Conservation (phyloP, 495 filamentous ascomycete genomes). For the Stereocaulon alpinum region DNA sequence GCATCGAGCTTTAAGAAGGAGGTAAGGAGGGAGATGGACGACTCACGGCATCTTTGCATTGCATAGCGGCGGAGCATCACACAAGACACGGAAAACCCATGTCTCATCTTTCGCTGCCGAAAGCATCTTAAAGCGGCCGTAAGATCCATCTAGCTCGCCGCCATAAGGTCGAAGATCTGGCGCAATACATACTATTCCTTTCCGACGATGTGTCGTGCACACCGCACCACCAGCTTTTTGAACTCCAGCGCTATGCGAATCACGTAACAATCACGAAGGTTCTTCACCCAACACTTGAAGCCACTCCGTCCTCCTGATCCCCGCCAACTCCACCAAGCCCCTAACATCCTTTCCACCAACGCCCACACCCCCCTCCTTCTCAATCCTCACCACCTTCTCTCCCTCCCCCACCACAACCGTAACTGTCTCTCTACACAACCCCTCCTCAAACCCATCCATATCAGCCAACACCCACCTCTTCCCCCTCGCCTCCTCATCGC, state of each 20-base stretch:
- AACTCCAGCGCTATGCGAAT: conserved; percentile 12
- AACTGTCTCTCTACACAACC: conserved; percentile 60
- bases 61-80: conserved; percentile 2
- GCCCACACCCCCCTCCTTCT: conserved; percentile 70
- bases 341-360: conserved; percentile 47
- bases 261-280: too few relatives aligned
- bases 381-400: conserved; percentile 49
- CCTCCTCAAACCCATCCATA: conserved; percentile 85
- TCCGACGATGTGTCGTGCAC: too few relatives aligned
- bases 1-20: background rate
- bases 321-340: conserved; percentile 41
- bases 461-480: conserved; percentile 72
- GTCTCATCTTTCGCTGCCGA: too few relatives aligned
- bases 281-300: conserved; percentile 31
- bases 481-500: conserved; percentile 34
- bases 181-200: background rate
- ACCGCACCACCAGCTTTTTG: background rate
- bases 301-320: conserved; percentile 46
- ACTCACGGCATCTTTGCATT: background rate
- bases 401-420: conserved; percentile 62
- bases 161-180: background rate
- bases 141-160: background rate
- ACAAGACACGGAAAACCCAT: too few relatives aligned
- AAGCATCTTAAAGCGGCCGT: too few relatives aligned
- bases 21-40: background rate